These are phyloP conservation scores for Paxillus rubicundulus DNA, from an alignment of 768 basidiomycete species.

Conservation along the genomic window DNA sequence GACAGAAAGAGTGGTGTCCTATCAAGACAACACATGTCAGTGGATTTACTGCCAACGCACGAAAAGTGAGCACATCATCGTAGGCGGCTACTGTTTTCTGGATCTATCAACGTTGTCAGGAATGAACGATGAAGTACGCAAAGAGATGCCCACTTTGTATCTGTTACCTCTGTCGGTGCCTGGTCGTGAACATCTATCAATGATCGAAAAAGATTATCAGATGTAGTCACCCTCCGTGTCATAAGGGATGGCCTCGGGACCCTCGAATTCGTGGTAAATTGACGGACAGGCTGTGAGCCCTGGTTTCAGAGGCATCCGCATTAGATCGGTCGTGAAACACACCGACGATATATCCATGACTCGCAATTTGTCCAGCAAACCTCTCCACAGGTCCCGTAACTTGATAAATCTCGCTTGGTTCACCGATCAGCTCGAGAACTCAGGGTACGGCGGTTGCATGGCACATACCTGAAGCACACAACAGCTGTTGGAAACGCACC, in stretches of 20 bases:
- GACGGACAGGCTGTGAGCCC: slow-evolving; percentile 67
- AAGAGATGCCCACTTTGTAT: slow-evolving; percentile 63
- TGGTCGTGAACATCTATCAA: slow-evolving; percentile 16
- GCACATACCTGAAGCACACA: slow-evolving; percentile 69
- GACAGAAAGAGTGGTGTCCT: slow-evolving; percentile 79
- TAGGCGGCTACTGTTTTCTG: slow-evolving; percentile 87
- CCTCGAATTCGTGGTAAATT: slow-evolving; percentile 89
- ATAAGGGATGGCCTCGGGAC: slow-evolving; percentile 85
- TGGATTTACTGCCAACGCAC: neutral
- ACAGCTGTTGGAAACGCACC: slow-evolving; percentile 48
- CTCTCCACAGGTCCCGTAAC: slow-evolving; percentile 97
- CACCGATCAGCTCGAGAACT: neutral
- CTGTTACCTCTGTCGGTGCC: slow-evolving; percentile 91
- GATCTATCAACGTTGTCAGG: slow-evolving; percentile 47
- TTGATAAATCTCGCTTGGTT: slow-evolving; percentile 87
- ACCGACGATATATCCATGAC: slow-evolving; percentile 84
- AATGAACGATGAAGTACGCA: neutral
- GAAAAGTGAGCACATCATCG: slow-evolving; percentile 60
- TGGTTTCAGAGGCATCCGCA: neutral
- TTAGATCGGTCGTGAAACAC: slow-evolving; percentile 20
- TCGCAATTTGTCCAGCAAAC: slow-evolving; percentile 84
- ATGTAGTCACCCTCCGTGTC: slow-evolving; percentile 67
- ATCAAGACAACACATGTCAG: neutral
- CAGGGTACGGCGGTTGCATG: neutral
- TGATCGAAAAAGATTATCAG: neutral